Evolutionary conservation across 352 stramenopile genomes (phyloP), one percentile per base, ranked within the genome.

Genomic region (Phytophthora pluvialis): DNA sequence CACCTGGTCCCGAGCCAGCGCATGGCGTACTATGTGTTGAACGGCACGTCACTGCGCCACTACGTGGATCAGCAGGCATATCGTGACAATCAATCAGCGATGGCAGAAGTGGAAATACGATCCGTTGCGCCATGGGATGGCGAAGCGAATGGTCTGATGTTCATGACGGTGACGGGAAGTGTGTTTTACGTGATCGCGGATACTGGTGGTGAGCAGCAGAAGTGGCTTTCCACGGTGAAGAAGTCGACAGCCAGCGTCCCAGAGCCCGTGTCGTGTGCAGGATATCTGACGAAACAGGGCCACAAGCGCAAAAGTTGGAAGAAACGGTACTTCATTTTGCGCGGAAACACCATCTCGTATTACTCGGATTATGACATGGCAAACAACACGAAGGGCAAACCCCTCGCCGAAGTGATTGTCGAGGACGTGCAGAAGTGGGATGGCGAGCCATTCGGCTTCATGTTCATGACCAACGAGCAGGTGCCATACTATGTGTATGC

Each of bases 281-380:
- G 89, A 33, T 96, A 94, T 68, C 64, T 96, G 18, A 95, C 87
- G 25, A 96, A 96, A 63, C 89, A 96, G 73, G 89, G 89, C 25
- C 89, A 96, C 69, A 96, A 95, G 65, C 85, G 89, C 1, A 96
- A 96, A 70, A 96, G 87, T 63, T 96, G 89, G 89, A 96, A 95
- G 65, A 96, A 95, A 59, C 85, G 89, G 0, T 96, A 95, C 61
- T 96, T 96, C 49, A 91, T 95, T 51, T 58, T 96, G 33, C 89
- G 89, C 29, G 89, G 89, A 29, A 82, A 73, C 43, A 64, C 77
- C 6, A 80, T 96, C 39, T 73, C 86, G 35, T 96, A 96, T 60
- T 96, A 86, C 55, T 83, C 86, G 29, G 89, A 96, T 70, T 95
- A 93, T 60, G 89, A 96, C 58, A 88, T 91, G 57, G 86, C 89